Base-by-base conservation (phyloP, 805 yeast species). In the Starmerella stellata region DNA sequence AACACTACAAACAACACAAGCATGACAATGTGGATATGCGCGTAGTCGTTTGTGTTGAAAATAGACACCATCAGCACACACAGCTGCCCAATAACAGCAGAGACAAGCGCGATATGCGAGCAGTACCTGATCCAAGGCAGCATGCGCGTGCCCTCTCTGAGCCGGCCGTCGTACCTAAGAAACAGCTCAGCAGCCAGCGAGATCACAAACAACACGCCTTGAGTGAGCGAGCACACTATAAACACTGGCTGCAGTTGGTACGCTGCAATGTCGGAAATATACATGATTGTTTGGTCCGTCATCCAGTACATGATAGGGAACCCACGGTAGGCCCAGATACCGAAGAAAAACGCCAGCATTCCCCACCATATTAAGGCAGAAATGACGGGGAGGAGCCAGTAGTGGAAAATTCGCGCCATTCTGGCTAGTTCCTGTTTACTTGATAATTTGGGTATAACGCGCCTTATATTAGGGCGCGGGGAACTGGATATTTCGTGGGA, bases 201-300 rank as follows among this genome's bases (percentile, higher is more conserved):
- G 28, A 79, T 63, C 28, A 73, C 71, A 46, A 72, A 79, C 48
- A 79, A 73, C 4, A 79, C 59, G 13, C 83, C 92, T 59, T 82
- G 93, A 53, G 74, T 65, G 0, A 75, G 80, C 1, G 80, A 64
- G 49, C 93, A 75, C 15, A 77, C 60, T 29, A 85, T 81, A 57
- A 87, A 87, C 17, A 85, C 58, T 1, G 93, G 93, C 54, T 83
- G 78, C 36, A 82, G 61, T 48, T 74, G 75, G 8, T 93, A 78
- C 8, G 95, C 95, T 3, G 87, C 95, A 37, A 85, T 70, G 52
- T 85, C 80, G 3, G 93, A 78, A 36, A 87, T 71, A 58, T 78
- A 87, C 30, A 58, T 49, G 2, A 81, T 75, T 69, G 27, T 58
- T 40, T 52, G 55, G 14, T 38, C 40, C 18, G 9, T 21, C 25